Conservation (phyloP, 2,329 filamentous ascomycete genomes). For the Aureobasidium mangrovei region DNA sequence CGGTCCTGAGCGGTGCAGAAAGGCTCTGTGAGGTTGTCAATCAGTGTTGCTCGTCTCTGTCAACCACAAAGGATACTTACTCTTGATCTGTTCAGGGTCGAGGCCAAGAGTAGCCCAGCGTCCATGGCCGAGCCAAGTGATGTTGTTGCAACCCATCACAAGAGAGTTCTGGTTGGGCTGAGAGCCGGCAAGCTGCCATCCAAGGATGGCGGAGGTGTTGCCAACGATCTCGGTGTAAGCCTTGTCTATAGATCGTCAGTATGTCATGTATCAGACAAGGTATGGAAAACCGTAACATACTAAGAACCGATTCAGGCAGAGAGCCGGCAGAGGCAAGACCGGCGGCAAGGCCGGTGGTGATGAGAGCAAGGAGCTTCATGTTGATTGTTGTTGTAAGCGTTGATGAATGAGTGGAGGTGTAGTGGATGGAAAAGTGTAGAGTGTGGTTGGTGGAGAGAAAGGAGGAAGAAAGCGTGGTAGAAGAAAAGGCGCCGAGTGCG, state of each 20-base stretch:
- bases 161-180: constrained; percentile 11
- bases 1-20: constrained; percentile 18
- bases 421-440: not conserved
- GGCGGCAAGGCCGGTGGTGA: not conserved
- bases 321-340: not conserved
- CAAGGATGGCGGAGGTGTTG: constrained; percentile 23
- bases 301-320: not conserved
- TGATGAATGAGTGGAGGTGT: not conserved
- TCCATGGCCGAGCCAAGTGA: constrained; percentile 16
- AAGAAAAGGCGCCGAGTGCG: not conserved
- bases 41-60: not conserved
- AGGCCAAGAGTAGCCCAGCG: constrained; percentile 21
- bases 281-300: not conserved
- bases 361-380: not conserved
- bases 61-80: not conserved
- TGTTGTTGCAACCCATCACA: constrained; percentile 19
- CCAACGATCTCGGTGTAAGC: constrained; percentile 12
- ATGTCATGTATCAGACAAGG: not conserved
- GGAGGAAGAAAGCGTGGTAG: not conserved
- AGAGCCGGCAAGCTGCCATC: constrained; percentile 24
- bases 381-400: not conserved
- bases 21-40: constrained; percentile 9
- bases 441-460: too few relatives aligned
- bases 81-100: constrained; percentile 16
- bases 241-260: not conserved